These are phyloP conservation scores for Ascochyta viciae-villosae DNA, from an alignment of 2,329 filamentous ascomycete species.

Conservation along the genomic window DNA sequence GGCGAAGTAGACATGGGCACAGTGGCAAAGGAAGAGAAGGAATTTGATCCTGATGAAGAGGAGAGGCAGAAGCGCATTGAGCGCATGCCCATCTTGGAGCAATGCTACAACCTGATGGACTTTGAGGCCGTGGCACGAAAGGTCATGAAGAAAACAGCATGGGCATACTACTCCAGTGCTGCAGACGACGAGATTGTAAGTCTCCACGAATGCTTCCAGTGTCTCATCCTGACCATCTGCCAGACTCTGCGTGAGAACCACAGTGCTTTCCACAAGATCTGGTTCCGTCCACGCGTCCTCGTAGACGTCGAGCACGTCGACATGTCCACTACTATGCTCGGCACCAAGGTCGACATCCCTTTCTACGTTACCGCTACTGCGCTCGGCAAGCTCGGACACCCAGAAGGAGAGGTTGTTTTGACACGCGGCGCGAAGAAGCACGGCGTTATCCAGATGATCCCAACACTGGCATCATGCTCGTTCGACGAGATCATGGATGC, in stretches of 20 bases:
- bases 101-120: conserved; percentile 65
- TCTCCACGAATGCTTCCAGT: conserved; percentile 1
- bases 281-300: conserved; percentile 91
- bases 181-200: conserved; percentile 86
- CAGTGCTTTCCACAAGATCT: conserved; percentile 92
- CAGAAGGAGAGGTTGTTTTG: conserved; percentile 90
- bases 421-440: conserved; percentile 85
- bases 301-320: conserved; percentile 90
- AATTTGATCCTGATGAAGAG: conserved; percentile 67
- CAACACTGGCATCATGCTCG: conserved; percentile 92
- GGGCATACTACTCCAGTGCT: conserved; percentile 97
- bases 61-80: conserved; percentile 72
- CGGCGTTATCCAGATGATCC: conserved; percentile 97
- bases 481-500: conserved; percentile 98
- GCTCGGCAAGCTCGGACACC: conserved; percentile 91
- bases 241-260: conserved; percentile 96
- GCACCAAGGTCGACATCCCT: conserved; percentile 80
- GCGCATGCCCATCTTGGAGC: conserved; percentile 54
- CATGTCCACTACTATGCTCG: conserved; percentile 91
- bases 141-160: conserved; percentile 95
- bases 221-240: conserved; percentile 23
- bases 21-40: conserved; percentile 44
- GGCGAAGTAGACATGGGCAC: conserved; percentile 50
- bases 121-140: conserved; percentile 91
- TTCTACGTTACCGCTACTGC: conserved; percentile 98